Evolutionary conservation across 495 filamentous ascomycete genomes (phyloP), one percentile per base, ranked within the genome.

Genomic region (Polyplosphaeria fusca): DNA sequence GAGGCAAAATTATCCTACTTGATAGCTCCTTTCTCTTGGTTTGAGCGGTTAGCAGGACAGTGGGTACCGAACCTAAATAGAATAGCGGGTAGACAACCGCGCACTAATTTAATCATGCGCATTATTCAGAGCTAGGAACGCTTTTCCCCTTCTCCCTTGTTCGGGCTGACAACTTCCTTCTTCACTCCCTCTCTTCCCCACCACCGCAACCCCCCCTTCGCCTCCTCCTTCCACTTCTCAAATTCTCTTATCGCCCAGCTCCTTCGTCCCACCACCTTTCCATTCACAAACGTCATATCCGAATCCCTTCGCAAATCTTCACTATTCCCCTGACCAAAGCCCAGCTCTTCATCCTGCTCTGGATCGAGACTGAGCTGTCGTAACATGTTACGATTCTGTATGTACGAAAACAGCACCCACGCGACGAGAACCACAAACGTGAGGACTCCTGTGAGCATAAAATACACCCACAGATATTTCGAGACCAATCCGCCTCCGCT

Each of bases 381-480:
- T 20, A 46, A 38, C 52, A 55, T 55, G 26, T 46, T 55, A 40
- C 40, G 22, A 16, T 55, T 55, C 41, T 55, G 52, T 0, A 46
- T 20, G 24, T 28, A 55, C 1, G 40, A 46, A 38, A 55, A 55
- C 37, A 46, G 22, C 18, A 44, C 52, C 52, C 52, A 55, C 14
- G 39, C 52, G 1, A 55, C 25, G 3, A 55, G 26, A 2, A 55
- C 52, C 5, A 55, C 5, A 11, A 42, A 26, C 3, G 52, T 55
- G 13, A 55, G 18, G 1, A 46, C 41, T 26, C 52, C 52, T 5
- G 52, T 55, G 14, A 55, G 40, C 52, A 55, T 55, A 22, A 55
- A 55, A 16, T 55, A 55, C n/a, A 55, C 52, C 52, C 52, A 55
- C 18, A 55, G 37, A 18, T 46, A 55, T 9, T 25, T 23, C 19